A percentile compares a stretch with the other conserved stretches of the same genome.
phyloP scores from a whole-genome alignment of 2,329 filamentous ascomycete genomes.

The Periglandula ipomoeae region DNA sequence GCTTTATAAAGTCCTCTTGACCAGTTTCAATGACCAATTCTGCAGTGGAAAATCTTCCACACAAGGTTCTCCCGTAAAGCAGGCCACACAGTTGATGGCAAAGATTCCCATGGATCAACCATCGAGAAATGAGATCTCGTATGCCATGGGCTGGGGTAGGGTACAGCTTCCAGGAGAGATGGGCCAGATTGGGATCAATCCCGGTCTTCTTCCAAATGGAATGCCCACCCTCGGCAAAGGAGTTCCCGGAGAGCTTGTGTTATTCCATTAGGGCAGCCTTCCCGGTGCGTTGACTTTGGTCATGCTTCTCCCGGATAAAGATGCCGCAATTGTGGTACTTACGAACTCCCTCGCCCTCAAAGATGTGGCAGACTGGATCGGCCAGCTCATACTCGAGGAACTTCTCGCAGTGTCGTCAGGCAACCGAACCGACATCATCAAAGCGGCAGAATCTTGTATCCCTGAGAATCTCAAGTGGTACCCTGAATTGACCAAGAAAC shows the following conservation, averaged over 20 bases:
- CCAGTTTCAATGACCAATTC: slow-evolving; percentile 2
- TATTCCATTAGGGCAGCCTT: slow-evolving; percentile 9
- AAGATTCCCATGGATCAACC: not conserved
- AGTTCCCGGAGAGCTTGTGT: not conserved
- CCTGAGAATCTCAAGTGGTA: not conserved
- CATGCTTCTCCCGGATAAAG: slow-evolving; percentile 7
- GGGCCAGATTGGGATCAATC: slow-evolving; percentile 7
- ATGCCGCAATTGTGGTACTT: slow-evolving; percentile 6
- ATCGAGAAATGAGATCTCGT: slow-evolving; percentile 2
- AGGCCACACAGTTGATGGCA: not conserved
- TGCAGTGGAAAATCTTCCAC: not conserved
- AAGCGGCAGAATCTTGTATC: not conserved
- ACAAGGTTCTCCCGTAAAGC: slow-evolving; percentile 1
- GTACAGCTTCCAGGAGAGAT: slow-evolving; percentile 6
- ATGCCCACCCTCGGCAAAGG: slow-evolving; percentile 8
- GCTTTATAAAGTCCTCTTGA: slow-evolving; percentile 7
- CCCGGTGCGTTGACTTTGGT: slow-evolving; percentile 3
- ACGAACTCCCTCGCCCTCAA: slow-evolving; percentile 9
- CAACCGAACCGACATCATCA: not conserved
- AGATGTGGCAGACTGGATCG: slow-evolving; percentile 8
- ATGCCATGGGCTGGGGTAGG: slow-evolving; percentile 7
- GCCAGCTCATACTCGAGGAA: slow-evolving; percentile 7
- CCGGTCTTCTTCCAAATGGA: slow-evolving; percentile 1
- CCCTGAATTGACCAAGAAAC: not conserved
- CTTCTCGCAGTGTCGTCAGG: slow-evolving; percentile 1